Conservation (phyloP, 2,329 filamentous ascomycete genomes). For the Colletotrichum sp. region DNA sequence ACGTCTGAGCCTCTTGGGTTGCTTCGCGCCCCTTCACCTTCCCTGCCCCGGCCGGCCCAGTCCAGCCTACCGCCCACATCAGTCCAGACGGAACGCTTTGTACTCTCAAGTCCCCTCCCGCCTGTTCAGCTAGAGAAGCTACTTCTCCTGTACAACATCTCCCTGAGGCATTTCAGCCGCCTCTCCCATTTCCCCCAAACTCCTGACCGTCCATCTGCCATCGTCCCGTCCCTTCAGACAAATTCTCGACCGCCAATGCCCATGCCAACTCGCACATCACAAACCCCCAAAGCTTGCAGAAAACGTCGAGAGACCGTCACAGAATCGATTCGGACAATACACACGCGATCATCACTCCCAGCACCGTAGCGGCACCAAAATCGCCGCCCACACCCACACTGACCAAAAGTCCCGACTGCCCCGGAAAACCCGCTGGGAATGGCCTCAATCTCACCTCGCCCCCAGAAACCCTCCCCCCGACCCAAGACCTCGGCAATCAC, state of each 20-base stretch:
- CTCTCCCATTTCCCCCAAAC: neutral
- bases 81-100: neutral
- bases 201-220: neutral
- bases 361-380: no score
- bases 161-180: slow-evolving; percentile 15
- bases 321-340: neutral
- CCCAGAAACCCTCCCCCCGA: neutral
- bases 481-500: neutral
- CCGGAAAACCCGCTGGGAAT: slow-evolving; percentile 4
- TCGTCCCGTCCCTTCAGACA: neutral
- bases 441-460: neutral
- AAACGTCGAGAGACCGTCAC: neutral
- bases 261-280: neutral
- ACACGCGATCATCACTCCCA: neutral
- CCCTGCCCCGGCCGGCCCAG: slow-evolving; percentile 2
- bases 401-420: neutral
- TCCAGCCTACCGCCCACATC: neutral
- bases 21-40: slow-evolving; percentile 6
- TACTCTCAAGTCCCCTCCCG: no score
- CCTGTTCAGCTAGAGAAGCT: no score
- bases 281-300: neutral
- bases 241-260: neutral
- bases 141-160: neutral
- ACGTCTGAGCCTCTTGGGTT: slow-evolving; percentile 21
- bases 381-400: neutral